Evolutionary conservation across 2,329 filamentous ascomycete genomes (phyloP).

Genomic region (Aspergillus ibericus): DNA sequence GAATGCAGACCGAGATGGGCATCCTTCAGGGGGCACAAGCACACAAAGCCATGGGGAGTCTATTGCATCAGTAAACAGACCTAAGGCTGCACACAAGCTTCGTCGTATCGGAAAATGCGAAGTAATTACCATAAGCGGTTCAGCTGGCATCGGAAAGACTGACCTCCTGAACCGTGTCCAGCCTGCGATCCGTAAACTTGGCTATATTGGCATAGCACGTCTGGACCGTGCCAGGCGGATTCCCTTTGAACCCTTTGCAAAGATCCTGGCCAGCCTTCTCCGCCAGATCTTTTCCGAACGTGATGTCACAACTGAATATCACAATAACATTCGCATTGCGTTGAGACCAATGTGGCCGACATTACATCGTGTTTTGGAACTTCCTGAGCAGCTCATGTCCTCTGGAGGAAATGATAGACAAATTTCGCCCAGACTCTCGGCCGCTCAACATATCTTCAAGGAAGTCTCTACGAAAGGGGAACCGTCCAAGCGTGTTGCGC

Average conservation of each 20-base stretch:
- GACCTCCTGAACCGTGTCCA: slow-evolving; percentile 61
- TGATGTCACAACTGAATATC: slow-evolving; percentile 62
- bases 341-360: slow-evolving; percentile 59
- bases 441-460: slow-evolving; percentile 32
- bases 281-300: slow-evolving; percentile 66
- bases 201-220: slow-evolving; percentile 61
- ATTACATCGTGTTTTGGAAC: slow-evolving; percentile 58
- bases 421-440: slow-evolving; percentile 29
- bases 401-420: slow-evolving; percentile 38
- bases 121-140: slow-evolving; percentile 58
- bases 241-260: slow-evolving; percentile 62
- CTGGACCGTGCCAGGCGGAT: slow-evolving; percentile 60
- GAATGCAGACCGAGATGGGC: slow-evolving; percentile 41
- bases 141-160: slow-evolving; percentile 61
- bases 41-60: slow-evolving; percentile 34
- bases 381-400: slow-evolving; percentile 65
- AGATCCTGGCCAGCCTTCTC: slow-evolving; percentile 61
- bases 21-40: slow-evolving; percentile 32
- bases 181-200: slow-evolving; percentile 55
- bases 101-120: slow-evolving; percentile 59
- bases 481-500: slow-evolving; percentile 29
- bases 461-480: slow-evolving; percentile 32
- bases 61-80: slow-evolving; percentile 31
- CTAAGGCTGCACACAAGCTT: slow-evolving; percentile 49
- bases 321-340: slow-evolving; percentile 57